These are phyloP conservation scores for Cordyceps cicadae DNA, from an alignment of 2,329 filamentous ascomycete species.

Conservation along the genomic window DNA sequence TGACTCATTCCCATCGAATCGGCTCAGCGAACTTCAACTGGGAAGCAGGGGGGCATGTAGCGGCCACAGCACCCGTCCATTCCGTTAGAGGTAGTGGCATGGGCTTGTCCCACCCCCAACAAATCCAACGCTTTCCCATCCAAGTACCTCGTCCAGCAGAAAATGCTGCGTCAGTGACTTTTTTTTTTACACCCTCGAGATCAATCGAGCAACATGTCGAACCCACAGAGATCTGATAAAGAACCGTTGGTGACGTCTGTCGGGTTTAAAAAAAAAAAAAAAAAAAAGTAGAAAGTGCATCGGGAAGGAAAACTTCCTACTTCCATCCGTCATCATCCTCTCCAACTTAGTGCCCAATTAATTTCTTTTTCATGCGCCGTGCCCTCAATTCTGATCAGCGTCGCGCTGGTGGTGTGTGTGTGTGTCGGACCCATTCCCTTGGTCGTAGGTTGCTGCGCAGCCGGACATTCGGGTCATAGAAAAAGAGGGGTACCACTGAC, in stretches of 20 bases:
- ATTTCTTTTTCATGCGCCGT: slow-evolving; percentile 7
- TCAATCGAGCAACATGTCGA: neutral
- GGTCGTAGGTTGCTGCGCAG: neutral
- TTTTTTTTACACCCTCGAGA: neutral
- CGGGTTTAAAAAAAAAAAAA: too few relatives aligned
- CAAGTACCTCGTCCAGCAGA: slow-evolving; percentile 2
- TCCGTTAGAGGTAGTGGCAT: slow-evolving; percentile 5
- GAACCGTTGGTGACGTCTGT: neutral
- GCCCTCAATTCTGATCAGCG: slow-evolving; percentile 10
- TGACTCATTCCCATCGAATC: slow-evolving; percentile 11
- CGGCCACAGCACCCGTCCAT: neutral
- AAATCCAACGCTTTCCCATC: neutral
- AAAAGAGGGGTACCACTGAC: slow-evolving; percentile 3
- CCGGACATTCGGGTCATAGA: neutral
- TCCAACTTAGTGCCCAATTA: neutral
- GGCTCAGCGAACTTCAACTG: neutral
- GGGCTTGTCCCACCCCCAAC: neutral
- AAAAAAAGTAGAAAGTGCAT: too few relatives aligned
- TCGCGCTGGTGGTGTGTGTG: slow-evolving; percentile 6
- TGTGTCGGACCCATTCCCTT: slow-evolving; percentile 1
- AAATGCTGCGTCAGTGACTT: slow-evolving; percentile 5
- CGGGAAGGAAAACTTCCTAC: too few relatives aligned
- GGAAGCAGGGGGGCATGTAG: neutral
- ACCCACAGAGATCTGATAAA: slow-evolving; percentile 6
- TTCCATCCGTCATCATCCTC: neutral